phyloP scores from a whole-genome alignment of 495 filamentous ascomycete genomes.

The Penicillium ochrochloron region DNA sequence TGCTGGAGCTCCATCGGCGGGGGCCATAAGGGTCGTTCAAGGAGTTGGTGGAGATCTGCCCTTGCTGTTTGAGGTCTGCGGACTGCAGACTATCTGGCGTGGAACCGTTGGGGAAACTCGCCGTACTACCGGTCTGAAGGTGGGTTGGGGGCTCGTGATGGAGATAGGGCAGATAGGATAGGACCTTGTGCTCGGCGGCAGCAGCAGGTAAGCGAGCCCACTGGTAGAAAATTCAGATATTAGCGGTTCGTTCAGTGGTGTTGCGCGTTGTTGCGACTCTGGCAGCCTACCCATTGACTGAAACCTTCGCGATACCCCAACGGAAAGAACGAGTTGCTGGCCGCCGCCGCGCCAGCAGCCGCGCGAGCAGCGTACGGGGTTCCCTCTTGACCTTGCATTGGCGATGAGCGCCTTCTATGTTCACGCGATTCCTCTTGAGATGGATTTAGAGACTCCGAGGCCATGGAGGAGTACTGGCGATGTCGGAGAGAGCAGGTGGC shows the following conservation, averaged over 20 bases:
- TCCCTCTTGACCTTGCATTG: slow-evolving; percentile 38
- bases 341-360: slow-evolving; percentile 39
- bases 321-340: slow-evolving; percentile 66
- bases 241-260: slow-evolving; percentile 9
- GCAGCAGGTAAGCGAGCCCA: slow-evolving; percentile 83
- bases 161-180: slow-evolving; percentile 85
- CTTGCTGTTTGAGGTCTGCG: slow-evolving; percentile 44
- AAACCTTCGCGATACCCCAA: slow-evolving; percentile 90
- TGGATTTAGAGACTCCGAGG: slow-evolving; percentile 45
- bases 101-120: slow-evolving; percentile 42
- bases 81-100: slow-evolving; percentile 47
- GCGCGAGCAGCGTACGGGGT: slow-evolving; percentile 48
- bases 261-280: slow-evolving; percentile 1
- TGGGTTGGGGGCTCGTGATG: slow-evolving; percentile 74
- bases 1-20: slow-evolving; percentile 80
- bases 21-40: slow-evolving; percentile 82
- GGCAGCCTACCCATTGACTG: slow-evolving; percentile 79
- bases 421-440: slow-evolving; percentile 35
- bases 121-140: slow-evolving; percentile 62
- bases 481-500: slow-evolving; percentile 21
- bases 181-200: slow-evolving; percentile 86
- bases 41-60: slow-evolving; percentile 49
- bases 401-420: slow-evolving; percentile 50
- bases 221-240: slow-evolving; percentile 45
- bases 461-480: slow-evolving; percentile 43